Evolutionary conservation across 208 protist genomes (phyloP), one percentile per base, ranked within the genome.

Genomic region (Blastocrithidia nonstop): DNA sequence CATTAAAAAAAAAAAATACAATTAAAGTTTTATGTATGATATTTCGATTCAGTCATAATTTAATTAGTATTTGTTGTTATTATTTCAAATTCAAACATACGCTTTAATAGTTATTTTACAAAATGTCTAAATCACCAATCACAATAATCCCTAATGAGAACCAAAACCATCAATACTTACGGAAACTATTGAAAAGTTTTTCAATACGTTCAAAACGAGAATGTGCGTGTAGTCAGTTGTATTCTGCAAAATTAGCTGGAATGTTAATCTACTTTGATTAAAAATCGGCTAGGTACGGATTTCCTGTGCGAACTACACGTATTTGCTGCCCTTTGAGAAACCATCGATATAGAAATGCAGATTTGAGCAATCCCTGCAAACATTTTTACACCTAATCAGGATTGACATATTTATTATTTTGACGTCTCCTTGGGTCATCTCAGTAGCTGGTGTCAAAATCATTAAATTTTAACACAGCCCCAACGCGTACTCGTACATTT

Each of bases 161-260:
- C 83, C 83, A 93, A 8, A 87, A 49, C 83, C 79, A 88, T 79
- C 79, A 87, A 24, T 88, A 73, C 22, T 62, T 48, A 20, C 79
- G 67, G 45, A 73, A 79, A 24, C 27, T 50, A 15, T 77, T 49
- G 25, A 71, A 37, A 38, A 87, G 19, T 7, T 13, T 52, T 50
- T 93, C 83, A 32, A 85, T 11, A n/a, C 32, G 31, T 35, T 75
- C 71, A 48, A 85, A 86, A 4, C 57, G 55, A 25, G 28, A 19
- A 55, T 93, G 83, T 5, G 71, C 73, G 16, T 33, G 61, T 26
- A 77, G 43, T 75, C 83, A 95, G 35, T 83, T 91, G 53, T 75
- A 89, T 5, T 90, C 71, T 0, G 54, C 49, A 67, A 95, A 92
- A 61, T 95, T 88, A 20, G 71, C 63, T 0, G 87, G 87, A 9